Conservation (phyloP, 1,284 basidiomycete species). For the Cutaneotrichosporon sp. region DNA sequence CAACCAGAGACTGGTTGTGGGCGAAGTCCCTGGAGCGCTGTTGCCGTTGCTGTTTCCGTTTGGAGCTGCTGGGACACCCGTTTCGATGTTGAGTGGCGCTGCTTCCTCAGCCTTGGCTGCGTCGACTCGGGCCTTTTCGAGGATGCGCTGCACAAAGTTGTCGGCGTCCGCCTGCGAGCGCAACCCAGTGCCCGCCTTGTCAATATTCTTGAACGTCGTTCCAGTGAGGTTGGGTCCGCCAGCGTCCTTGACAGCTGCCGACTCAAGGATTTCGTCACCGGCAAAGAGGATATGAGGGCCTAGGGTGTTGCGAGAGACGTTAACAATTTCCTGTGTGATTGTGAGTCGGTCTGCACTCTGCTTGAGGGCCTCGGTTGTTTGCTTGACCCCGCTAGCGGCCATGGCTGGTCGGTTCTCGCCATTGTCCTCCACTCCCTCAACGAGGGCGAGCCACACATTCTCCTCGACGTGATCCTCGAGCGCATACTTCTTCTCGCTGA, state of each 20-base stretch:
- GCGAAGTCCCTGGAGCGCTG: background rate
- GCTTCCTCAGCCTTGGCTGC: no score
- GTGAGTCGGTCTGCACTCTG: slow-evolving; percentile 19
- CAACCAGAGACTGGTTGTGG: background rate
- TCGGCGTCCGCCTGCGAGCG: background rate
- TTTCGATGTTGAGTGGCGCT: background rate
- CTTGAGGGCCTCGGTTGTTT: slow-evolving; percentile 5
- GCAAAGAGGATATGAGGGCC: slow-evolving; percentile 17
- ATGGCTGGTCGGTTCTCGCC: slow-evolving; percentile 7
- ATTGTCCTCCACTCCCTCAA: slow-evolving; percentile 17
- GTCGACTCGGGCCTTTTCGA: background rate
- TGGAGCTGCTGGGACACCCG: background rate
- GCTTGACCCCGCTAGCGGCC: slow-evolving; percentile 2
- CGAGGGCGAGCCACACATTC: slow-evolving; percentile 18
- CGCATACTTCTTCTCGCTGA: slow-evolving; percentile 17
- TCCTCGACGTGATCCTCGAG: slow-evolving; percentile 17
- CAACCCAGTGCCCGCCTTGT: background rate
- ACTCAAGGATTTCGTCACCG: slow-evolving; percentile 10
- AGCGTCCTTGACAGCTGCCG: slow-evolving; percentile 12
- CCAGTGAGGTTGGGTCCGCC: slow-evolving; percentile 15
- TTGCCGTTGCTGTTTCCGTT: background rate
- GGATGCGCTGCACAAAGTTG: background rate
- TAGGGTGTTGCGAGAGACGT: slow-evolving; percentile 14
- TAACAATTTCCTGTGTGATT: slow-evolving; percentile 15
- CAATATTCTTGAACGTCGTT: background rate